Evolutionary conservation across 805 yeast species (phyloP), one percentile per base, ranked within the genome.

Genomic region (Ogataea nonfermentans): DNA sequence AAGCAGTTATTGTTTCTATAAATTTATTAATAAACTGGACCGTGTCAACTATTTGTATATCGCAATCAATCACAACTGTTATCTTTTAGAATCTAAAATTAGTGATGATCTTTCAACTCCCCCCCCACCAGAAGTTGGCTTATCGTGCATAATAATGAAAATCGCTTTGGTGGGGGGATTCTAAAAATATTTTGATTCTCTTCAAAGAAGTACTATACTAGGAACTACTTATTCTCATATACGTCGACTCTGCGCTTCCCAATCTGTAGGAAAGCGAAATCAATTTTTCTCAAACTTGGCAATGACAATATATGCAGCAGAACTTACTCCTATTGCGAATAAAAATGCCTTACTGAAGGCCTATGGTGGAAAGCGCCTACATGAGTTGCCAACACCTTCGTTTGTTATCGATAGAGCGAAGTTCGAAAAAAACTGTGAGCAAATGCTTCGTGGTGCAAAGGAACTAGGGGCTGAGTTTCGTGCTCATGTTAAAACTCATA

Each of bases 401-500:
- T 68, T 78, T 40, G 47, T 79, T 4, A 70, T 81, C 19, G 71
- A 77, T 46, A 49, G 65, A 31, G 38, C 50, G 1, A 57, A 57
- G 12, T 71, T 78, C 48, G 48, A 61, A 24, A 40, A 38, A 12
- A 81, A 81, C 53, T 69, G 79, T 46, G 61, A 60, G 9, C 57
- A 57, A 22, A 78, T 80, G 85, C 64, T 77, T 8, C 49, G 53
- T 4, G 68, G 68, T 40, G 75, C 79, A 0, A 36, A 46, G 2
- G 53, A 55, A 1, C 51, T 79, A 9, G 47, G 51, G 19, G 56
- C 53, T 3, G 65, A 59, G 13, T 83, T 84, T 56, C 67, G 95
- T 43, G 81, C 84, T 3, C 89, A 84, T 55, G 78, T 84, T 15
- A 84, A 84, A 59, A 85, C 93, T 0, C 89, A 82, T 57, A 84